Evolutionary conservation across 345 rosid species (phyloP).

Genomic region (Eucalyptus viminalis): DNA sequence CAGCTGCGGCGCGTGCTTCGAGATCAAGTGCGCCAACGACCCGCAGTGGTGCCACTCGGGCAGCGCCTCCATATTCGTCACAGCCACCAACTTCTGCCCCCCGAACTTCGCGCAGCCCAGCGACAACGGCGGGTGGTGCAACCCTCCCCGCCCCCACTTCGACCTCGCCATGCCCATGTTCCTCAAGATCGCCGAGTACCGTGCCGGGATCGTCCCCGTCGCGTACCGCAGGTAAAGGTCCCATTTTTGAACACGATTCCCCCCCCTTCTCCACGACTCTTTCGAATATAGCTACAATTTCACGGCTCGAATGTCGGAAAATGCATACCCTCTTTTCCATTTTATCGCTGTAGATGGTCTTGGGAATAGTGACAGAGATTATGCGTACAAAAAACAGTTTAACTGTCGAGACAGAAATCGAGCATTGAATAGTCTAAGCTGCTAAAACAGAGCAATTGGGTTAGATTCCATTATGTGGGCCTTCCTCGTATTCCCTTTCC

Average conservation of each 20-base stretch:
- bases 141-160: constrained; percentile 8
- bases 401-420: not conserved
- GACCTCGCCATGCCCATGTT: constrained; percentile 10
- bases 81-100: constrained; percentile 14
- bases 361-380: not conserved
- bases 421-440: not conserved
- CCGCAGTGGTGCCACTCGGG: constrained; percentile 26
- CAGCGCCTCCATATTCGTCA: constrained; percentile 1
- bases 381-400: not conserved
- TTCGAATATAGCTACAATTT: not conserved
- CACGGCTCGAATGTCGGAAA: not conserved
- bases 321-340: not conserved
- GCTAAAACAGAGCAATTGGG: not conserved
- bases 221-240: constrained; percentile 58
- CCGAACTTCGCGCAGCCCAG: constrained; percentile 1
- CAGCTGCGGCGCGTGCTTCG: constrained; percentile 41
- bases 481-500: not conserved
- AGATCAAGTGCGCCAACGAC: constrained; percentile 27
- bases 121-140: constrained; percentile 12
- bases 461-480: not conserved
- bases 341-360: not conserved
- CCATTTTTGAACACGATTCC: not conserved
- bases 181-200: constrained; percentile 34
- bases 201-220: constrained; percentile 70
- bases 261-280: not conserved